Evolutionary conservation across 805 yeast genomes (phyloP).

Genomic region (Candida takata): DNA sequence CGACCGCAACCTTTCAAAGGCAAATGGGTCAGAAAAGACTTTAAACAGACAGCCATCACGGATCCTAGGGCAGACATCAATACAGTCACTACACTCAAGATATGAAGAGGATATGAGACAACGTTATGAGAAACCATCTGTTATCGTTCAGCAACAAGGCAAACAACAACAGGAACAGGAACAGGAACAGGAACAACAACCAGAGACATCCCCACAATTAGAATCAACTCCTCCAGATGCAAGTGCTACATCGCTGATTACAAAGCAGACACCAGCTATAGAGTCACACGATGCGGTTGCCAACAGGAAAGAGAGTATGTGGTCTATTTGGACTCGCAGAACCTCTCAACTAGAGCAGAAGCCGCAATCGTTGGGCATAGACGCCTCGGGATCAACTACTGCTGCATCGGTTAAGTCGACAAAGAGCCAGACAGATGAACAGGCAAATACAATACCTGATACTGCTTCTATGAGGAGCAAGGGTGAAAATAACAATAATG

Average conservation of each 20-base stretch:
- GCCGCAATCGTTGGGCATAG: background rate
- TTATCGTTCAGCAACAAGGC: background rate
- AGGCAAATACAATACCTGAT: background rate
- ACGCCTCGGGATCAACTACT: constrained; percentile 1
- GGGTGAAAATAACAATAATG: no score
- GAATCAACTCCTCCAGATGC: no score
- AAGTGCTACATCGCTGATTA: no score
- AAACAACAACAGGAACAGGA: constrained; percentile 2
- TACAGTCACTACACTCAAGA: constrained; percentile 1
- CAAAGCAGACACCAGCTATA: background rate
- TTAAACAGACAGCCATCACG: constrained; percentile 1
- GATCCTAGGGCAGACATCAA: constrained; percentile 1
- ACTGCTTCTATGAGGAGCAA: background rate
- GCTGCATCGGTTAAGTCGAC: constrained; percentile 8
- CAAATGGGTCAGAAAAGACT: background rate
- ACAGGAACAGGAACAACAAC: background rate
- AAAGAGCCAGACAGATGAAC: constrained; percentile 4
- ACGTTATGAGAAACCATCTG: background rate
- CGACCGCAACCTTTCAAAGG: background rate
- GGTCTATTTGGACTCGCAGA: constrained; percentile 11
- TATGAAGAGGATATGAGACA: background rate
- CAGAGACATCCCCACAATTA: background rate
- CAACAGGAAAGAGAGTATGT: constrained; percentile 7
- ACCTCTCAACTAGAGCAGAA: constrained; percentile 4
- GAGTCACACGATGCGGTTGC: background rate